A percentile compares a stretch with the other conserved stretches of the same genome.
Conservation (phyloP, 768 basidiomycete genomes). For the Podaxis mareebaensis region DNA sequence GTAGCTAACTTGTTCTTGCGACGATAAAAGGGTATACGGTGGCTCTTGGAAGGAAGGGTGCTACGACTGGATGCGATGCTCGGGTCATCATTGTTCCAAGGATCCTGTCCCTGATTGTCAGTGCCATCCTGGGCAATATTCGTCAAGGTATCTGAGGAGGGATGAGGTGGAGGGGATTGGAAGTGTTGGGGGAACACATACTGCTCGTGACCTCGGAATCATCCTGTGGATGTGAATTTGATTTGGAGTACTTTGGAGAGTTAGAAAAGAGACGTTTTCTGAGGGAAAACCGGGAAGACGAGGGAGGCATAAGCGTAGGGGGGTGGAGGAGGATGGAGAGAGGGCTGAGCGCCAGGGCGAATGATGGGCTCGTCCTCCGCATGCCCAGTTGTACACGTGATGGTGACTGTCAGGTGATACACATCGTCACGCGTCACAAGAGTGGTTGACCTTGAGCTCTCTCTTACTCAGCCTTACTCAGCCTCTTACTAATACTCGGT, state of each 20-base stretch:
- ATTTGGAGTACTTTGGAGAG: constrained; percentile 11
- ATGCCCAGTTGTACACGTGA: constrained; percentile 7
- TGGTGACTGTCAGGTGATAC: constrained; percentile 16
- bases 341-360: constrained; percentile 9
- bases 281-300: constrained; percentile 15
- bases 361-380: constrained; percentile 9
- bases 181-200: constrained; percentile 7
- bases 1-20: constrained; percentile 41
- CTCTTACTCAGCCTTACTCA: constrained; percentile 41
- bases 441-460: constrained; percentile 1
- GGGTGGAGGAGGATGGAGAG: background rate
- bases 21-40: constrained; percentile 45
- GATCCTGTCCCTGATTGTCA: constrained; percentile 40
- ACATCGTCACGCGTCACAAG: constrained; percentile 21
- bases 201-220: constrained; percentile 1
- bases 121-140: constrained; percentile 26
- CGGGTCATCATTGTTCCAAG: constrained; percentile 30
- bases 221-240: background rate
- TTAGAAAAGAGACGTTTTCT: constrained; percentile 13
- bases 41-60: constrained; percentile 36
- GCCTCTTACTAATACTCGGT: constrained; percentile 48
- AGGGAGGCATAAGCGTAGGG: constrained; percentile 12
- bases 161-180: constrained; percentile 16
- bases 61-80: constrained; percentile 10
- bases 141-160: constrained; percentile 17